Evolutionary conservation across 306 rosid genomes (phyloP), one percentile per base, ranked within the genome.

Genomic region (Datisca glomerata): DNA sequence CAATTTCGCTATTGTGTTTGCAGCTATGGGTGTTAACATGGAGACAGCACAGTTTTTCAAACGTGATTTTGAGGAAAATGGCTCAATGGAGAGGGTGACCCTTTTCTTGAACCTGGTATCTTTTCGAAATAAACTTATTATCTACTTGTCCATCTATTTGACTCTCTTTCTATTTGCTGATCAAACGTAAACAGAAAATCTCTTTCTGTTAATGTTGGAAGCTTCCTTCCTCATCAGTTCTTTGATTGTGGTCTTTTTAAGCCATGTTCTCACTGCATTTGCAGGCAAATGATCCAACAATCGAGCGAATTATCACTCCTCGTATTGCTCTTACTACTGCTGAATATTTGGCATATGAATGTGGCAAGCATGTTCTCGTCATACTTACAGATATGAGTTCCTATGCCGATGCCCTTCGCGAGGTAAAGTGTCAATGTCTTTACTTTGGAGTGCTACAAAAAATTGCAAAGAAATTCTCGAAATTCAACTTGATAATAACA

Each of bases 11-110:
- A 91, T 84, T 64, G 98, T 89, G 57, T 91, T 91, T 75, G 98
- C 98, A 12, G 98, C 98, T 61, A 91, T 91, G 98, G 98, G 98
- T 57, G 98, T 91, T 55, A 91, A 91, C 70, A 91, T 91, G 98
- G 98, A 91, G 71, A 78, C 98, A 47, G 98, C 98, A 16, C 98
- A 91, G 70, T 91, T 91, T 63, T 91, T 91, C 51, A 91, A 91
- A 60, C 96, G 98, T 29, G 98, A 91, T 71, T 91, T 91, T 59
- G 98, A 91, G 84, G 98, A 91, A 70, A 84, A 91, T 68, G 98
- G 98, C 31, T 91, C 98, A 22, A 91, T 91, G 98, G 98, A 91
- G 79, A 84, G 98, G 74, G 98, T 91, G 70, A 91, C 98, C 40
- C 94, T 91, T 62, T 91, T 91, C 71, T 76, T 91, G 66, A 91